A percentile compares a stretch with the other conserved stretches of the same genome.
phyloP scores from a whole-genome alignment of 805 yeast genomes.

The Yarrowia sp. region DNA sequence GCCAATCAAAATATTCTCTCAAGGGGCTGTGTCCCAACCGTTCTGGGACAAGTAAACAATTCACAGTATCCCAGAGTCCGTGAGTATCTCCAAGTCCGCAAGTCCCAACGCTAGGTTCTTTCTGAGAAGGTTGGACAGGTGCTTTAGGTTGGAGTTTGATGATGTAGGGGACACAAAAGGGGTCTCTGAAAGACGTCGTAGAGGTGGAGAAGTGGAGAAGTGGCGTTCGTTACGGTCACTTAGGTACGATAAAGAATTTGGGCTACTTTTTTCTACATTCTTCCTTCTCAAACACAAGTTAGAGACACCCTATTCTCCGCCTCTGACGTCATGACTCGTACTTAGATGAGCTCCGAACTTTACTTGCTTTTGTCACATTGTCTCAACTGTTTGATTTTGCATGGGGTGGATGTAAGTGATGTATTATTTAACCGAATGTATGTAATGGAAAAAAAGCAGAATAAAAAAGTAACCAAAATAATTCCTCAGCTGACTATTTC shows the following conservation, averaged over 20 bases:
- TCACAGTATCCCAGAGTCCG: background rate
- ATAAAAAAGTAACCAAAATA: no score
- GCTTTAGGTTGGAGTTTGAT: background rate
- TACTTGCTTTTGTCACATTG: slow-evolving; percentile 11
- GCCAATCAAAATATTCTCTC: background rate
- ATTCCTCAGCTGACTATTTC: no score
- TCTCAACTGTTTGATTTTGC: no score
- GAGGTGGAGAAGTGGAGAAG: background rate
- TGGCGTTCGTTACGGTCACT: no score
- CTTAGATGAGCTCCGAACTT: slow-evolving; percentile 1
- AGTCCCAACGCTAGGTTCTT: slow-evolving; percentile 1
- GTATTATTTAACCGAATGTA: no score
- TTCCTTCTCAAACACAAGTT: no score
- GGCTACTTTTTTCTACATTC: no score
- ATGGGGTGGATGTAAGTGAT: no score
- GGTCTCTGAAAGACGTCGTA: background rate
- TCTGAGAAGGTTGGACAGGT: background rate
- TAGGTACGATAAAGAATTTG: no score
- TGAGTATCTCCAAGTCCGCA: slow-evolving; percentile 10
- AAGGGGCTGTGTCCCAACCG: slow-evolving; percentile 8
- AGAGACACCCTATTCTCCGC: no score
- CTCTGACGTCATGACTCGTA: slow-evolving; percentile 9
- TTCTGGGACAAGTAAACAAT: background rate
- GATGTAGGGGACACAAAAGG: background rate
- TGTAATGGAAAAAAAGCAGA: no score